phyloP scores from a whole-genome alignment of 108 stramenopile genomes.

The Conticribra weissflogii region DNA sequence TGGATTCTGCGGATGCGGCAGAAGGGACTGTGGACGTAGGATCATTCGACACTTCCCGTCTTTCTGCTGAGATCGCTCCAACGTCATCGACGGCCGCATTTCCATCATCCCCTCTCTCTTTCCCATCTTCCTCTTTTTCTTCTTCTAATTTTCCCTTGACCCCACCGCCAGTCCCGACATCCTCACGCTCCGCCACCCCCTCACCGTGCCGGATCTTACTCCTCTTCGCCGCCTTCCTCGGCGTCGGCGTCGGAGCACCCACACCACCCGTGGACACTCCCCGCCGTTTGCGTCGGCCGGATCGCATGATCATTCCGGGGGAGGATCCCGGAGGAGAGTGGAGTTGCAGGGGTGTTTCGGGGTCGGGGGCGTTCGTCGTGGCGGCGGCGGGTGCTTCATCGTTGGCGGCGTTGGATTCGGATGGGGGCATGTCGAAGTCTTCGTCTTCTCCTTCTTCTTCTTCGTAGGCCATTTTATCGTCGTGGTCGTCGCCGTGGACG shows the following conservation, averaged over 20 bases:
- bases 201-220: neutral
- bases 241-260: neutral
- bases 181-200: conserved; percentile 3
- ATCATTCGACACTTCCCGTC: too few relatives aligned
- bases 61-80: too few relatives aligned
- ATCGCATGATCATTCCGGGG: conserved; percentile 47
- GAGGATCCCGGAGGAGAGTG: conserved; percentile 3
- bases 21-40: neutral
- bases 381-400: too few relatives aligned
- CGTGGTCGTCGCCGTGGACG: too few relatives aligned
- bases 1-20: neutral
- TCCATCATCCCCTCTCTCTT: neutral
- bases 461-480: too few relatives aligned
- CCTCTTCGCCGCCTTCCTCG: neutral
- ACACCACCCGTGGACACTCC: neutral
- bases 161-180: neutral
- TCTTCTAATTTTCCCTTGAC: neutral
- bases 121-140: neutral
- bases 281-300: conserved; percentile 56
- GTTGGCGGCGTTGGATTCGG: too few relatives aligned
- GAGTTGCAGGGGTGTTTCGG: too few relatives aligned
- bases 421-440: too few relatives aligned
- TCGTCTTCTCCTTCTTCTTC: too few relatives aligned
- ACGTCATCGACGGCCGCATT: neutral
- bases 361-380: neutral